phyloP scores from a whole-genome alignment of 2,329 filamentous ascomycete genomes.

The Zasmidium angulare region DNA sequence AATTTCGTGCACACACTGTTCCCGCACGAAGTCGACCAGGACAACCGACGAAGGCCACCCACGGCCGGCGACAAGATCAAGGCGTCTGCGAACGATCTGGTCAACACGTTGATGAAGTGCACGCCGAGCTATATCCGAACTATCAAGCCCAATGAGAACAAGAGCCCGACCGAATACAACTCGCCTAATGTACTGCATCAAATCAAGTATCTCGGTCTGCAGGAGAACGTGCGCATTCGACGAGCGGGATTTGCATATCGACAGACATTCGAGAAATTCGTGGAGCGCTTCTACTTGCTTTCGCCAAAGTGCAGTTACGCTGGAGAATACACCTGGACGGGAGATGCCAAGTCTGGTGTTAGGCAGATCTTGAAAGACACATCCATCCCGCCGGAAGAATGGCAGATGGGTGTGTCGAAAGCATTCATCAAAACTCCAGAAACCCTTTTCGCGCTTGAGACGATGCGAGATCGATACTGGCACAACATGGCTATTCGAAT shows the following conservation, averaged over 20 bases:
- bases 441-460: slow-evolving; percentile 92
- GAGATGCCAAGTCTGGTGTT: slow-evolving; percentile 81
- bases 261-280: slow-evolving; percentile 96
- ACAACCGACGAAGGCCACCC: slow-evolving; percentile 90
- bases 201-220: slow-evolving; percentile 98
- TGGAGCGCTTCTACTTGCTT: slow-evolving; percentile 92
- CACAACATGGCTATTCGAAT: slow-evolving; percentile 99
- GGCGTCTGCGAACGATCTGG: slow-evolving; percentile 87
- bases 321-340: slow-evolving; percentile 94
- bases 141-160: slow-evolving; percentile 99
- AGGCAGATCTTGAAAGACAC: slow-evolving; percentile 95
- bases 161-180: slow-evolving; percentile 91
- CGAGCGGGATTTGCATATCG: slow-evolving; percentile 95
- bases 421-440: slow-evolving; percentile 98
- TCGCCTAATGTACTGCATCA: slow-evolving; percentile 91
- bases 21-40: slow-evolving; percentile 89
- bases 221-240: slow-evolving; percentile 97
- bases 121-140: slow-evolving; percentile 97
- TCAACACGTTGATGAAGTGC: slow-evolving; percentile 94
- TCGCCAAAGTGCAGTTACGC: slow-evolving; percentile 95
- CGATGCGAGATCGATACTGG: slow-evolving; percentile 98
- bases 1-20: slow-evolving; percentile 84
- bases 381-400: slow-evolving; percentile 91
- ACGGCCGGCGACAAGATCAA: slow-evolving; percentile 97
- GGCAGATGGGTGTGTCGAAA: slow-evolving; percentile 95